These are phyloP conservation scores for Mucor indicus DNA, from an alignment of 371 early-diverging fungal species.

Conservation along the genomic window DNA sequence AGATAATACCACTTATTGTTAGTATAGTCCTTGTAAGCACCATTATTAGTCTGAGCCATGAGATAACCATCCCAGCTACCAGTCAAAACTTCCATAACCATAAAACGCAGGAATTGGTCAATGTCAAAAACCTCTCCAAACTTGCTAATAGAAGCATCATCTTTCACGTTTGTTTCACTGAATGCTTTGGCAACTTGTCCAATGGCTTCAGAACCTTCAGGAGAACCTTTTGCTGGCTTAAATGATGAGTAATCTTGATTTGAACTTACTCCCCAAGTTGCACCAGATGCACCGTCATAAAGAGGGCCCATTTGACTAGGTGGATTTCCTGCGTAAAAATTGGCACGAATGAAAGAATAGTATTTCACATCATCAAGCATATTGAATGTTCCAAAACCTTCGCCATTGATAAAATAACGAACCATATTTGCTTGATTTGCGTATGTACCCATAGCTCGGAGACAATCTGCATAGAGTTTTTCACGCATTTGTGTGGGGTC, in stretches of 20 bases:
- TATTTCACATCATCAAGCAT: slow-evolving; percentile 48
- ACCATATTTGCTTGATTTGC: slow-evolving; percentile 52
- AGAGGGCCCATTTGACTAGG: slow-evolving; percentile 48
- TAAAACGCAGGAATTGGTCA: slow-evolving; percentile 52
- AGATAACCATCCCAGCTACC: slow-evolving; percentile 61
- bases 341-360: slow-evolving; percentile 49
- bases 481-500: slow-evolving; percentile 64
- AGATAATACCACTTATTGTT: slow-evolving; percentile 47
- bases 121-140: slow-evolving; percentile 39
- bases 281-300: slow-evolving; percentile 55
- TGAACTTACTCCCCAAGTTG: slow-evolving; percentile 31
- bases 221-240: slow-evolving; percentile 18
- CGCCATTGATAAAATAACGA: slow-evolving; percentile 52
- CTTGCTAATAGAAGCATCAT: slow-evolving; percentile 31
- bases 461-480: slow-evolving; percentile 53
- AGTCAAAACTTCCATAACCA: slow-evolving; percentile 56
- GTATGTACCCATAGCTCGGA: slow-evolving; percentile 52
- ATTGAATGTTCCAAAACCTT: slow-evolving; percentile 53
- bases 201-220: slow-evolving; percentile 31
- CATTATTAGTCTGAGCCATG: slow-evolving; percentile 51
- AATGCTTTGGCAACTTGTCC: slow-evolving; percentile 32
- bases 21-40: slow-evolving; percentile 51
- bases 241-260: slow-evolving; percentile 29
- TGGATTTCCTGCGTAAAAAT: slow-evolving; percentile 45
- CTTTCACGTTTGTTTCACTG: slow-evolving; percentile 23